Percentiles rank a stretch among this genome's conserved stretches.
Conservation (phyloP, 2,329 filamentous ascomycete genomes). For the Teratosphaeria gauchensis region DNA sequence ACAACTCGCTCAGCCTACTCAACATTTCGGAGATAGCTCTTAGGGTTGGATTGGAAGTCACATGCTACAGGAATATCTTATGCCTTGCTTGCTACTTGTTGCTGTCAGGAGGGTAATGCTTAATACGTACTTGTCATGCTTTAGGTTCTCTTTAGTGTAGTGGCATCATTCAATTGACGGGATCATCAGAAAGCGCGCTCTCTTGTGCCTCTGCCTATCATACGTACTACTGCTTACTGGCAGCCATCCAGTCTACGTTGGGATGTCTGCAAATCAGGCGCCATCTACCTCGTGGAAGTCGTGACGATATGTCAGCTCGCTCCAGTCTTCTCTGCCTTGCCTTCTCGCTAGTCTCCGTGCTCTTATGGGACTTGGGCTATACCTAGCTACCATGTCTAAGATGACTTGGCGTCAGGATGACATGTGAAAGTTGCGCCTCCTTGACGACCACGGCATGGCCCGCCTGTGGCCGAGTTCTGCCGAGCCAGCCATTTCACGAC, state of each 20-base stretch:
- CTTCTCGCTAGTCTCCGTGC: too few relatives aligned
- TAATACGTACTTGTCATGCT: conserved; percentile 2
- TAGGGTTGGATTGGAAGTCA: background rate
- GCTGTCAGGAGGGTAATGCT: conserved; percentile 1
- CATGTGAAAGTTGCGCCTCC: background rate
- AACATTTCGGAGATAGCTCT: background rate
- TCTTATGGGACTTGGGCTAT: too few relatives aligned
- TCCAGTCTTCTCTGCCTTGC: too few relatives aligned
- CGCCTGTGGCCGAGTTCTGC: background rate
- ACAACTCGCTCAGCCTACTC: background rate
- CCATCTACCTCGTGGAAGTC: too few relatives aligned
- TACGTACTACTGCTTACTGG: too few relatives aligned
- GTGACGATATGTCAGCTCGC: too few relatives aligned
- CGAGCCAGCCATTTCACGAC: background rate
- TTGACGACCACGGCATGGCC: background rate
- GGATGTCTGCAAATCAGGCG: too few relatives aligned
- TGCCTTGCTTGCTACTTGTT: background rate
- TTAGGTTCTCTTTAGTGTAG: background rate
- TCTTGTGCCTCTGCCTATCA: too few relatives aligned
- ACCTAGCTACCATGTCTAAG: too few relatives aligned
- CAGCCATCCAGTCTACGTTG: too few relatives aligned
- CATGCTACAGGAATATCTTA: background rate
- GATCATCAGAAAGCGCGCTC: background rate
- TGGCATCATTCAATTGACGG: background rate
- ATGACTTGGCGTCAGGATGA: background rate